Conservation (phyloP, 768 basidiomycete genomes). For the Leccinum ochraceum region DNA sequence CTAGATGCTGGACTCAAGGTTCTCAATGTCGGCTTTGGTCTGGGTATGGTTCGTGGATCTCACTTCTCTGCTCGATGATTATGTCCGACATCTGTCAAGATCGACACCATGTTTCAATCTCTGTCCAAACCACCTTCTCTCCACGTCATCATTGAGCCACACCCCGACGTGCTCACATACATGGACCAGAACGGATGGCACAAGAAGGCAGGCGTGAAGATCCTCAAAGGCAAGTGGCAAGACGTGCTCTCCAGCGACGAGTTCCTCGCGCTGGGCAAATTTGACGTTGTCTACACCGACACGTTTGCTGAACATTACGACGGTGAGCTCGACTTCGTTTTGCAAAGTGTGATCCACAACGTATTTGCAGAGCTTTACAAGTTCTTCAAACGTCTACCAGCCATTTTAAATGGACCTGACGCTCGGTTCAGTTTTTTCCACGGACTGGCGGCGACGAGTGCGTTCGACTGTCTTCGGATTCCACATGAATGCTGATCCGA, state of each 20-base stretch:
- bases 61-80: background rate
- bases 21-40: constrained; percentile 91
- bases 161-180: constrained; percentile 84
- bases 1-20: constrained; percentile 54
- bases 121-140: constrained; percentile 56
- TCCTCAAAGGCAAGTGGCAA: constrained; percentile 95
- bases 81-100: constrained; percentile 44
- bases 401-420: constrained; percentile 70
- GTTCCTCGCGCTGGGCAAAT: constrained; percentile 67
- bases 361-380: constrained; percentile 54
- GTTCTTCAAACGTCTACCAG: constrained; percentile 82
- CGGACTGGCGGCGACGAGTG: constrained; percentile 93
- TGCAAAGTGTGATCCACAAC: background rate
- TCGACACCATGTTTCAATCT: constrained; percentile 79
- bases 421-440: constrained; percentile 96
- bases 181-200: constrained; percentile 82
- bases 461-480: constrained; percentile 27
- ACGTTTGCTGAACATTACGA: constrained; percentile 89
- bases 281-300: constrained; percentile 90
- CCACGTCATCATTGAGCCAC: constrained; percentile 94
- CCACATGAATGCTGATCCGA: background rate
- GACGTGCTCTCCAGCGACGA: constrained; percentile 67
- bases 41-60: constrained; percentile 71
- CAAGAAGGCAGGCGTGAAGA: constrained; percentile 68
- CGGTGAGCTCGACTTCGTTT: constrained; percentile 37